Percentiles rank a stretch among this genome's conserved stretches.
These are phyloP conservation scores for Ophiocordyceps sinensis DNA, from an alignment of 2,329 filamentous ascomycete genomes.

Conservation along the genomic window DNA sequence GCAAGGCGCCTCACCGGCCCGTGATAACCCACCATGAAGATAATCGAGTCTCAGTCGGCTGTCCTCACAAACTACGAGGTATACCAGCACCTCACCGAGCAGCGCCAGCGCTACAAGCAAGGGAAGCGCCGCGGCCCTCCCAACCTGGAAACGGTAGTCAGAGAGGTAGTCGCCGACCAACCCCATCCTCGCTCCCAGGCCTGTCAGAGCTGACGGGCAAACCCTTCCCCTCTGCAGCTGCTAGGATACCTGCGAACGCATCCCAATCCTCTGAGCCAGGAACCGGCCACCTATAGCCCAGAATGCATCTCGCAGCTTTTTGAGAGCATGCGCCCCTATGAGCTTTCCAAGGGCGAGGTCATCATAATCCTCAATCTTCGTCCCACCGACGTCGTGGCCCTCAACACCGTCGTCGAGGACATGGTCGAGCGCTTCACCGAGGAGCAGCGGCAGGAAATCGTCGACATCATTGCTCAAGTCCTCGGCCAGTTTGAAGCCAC, in stretches of 20 bases:
- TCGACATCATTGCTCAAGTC: slow-evolving; percentile 40
- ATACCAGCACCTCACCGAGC: slow-evolving; percentile 46
- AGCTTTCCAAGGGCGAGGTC: slow-evolving; percentile 52
- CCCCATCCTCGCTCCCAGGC: not conserved
- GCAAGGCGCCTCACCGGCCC: not conserved
- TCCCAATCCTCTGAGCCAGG: slow-evolving; percentile 41
- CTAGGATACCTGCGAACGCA: slow-evolving; percentile 42
- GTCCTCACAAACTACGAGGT: slow-evolving; percentile 63
- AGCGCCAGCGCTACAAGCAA: slow-evolving; percentile 35
- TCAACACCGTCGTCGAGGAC: slow-evolving; percentile 53
- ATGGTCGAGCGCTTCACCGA: slow-evolving; percentile 44
- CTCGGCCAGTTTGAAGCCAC: slow-evolving; percentile 34
- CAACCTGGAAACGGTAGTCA: slow-evolving; percentile 46
- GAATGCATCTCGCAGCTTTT: slow-evolving; percentile 38
- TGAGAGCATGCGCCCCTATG: slow-evolving; percentile 37
- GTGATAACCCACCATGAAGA: slow-evolving; percentile 38
- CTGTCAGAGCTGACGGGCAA: not conserved
- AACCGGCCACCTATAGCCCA: slow-evolving; percentile 37
- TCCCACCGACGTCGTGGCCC: slow-evolving; percentile 38
- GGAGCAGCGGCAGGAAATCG: slow-evolving; percentile 43
- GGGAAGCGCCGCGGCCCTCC: slow-evolving; percentile 36
- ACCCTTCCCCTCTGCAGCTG: slow-evolving; percentile 25
- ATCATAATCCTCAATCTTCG: slow-evolving; percentile 55
- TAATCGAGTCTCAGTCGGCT: slow-evolving; percentile 56
- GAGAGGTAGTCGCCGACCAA: slow-evolving; percentile 38